Evolutionary conservation across 306 rosid species (phyloP).

Genomic region (Cicer arietinum): DNA sequence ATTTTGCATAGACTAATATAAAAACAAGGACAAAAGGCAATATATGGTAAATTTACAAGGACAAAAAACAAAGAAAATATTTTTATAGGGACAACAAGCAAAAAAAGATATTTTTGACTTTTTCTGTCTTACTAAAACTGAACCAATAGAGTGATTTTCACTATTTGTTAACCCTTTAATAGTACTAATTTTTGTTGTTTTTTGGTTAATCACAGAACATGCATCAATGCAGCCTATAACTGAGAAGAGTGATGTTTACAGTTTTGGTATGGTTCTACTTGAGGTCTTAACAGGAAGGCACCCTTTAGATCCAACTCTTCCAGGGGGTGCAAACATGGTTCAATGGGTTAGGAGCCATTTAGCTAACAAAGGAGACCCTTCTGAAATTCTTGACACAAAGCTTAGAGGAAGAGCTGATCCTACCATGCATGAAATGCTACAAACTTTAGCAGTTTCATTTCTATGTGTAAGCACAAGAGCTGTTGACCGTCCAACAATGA

Average conservation of each 20-base stretch:
- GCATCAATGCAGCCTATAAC: slow-evolving; percentile 75
- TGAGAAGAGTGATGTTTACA: slow-evolving; percentile 88
- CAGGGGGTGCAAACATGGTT: slow-evolving; percentile 75
- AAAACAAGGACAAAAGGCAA: too few relatives aligned
- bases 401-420: slow-evolving; percentile 82
- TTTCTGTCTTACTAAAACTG: background rate
- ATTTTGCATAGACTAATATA: too few relatives aligned
- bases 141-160: slow-evolving; percentile 7
- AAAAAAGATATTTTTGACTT: background rate
- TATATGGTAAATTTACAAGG: too few relatives aligned
- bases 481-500: slow-evolving; percentile 82
- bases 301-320: slow-evolving; percentile 90
- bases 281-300: slow-evolving; percentile 94
- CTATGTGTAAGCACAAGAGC: slow-evolving; percentile 66
- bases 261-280: slow-evolving; percentile 82
- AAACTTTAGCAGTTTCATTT: slow-evolving; percentile 81
- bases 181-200: slow-evolving; percentile 23
- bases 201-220: slow-evolving; percentile 60
- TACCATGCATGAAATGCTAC: slow-evolving; percentile 89
- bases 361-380: slow-evolving; percentile 57
- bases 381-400: slow-evolving; percentile 76
- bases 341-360: slow-evolving; percentile 92
- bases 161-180: background rate
- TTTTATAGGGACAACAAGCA: too few relatives aligned
- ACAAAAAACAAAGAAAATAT: too few relatives aligned